These are phyloP conservation scores for Rhodotorula toruloides DNA, from an alignment of 768 basidiomycete species.

Conservation along the genomic window DNA sequence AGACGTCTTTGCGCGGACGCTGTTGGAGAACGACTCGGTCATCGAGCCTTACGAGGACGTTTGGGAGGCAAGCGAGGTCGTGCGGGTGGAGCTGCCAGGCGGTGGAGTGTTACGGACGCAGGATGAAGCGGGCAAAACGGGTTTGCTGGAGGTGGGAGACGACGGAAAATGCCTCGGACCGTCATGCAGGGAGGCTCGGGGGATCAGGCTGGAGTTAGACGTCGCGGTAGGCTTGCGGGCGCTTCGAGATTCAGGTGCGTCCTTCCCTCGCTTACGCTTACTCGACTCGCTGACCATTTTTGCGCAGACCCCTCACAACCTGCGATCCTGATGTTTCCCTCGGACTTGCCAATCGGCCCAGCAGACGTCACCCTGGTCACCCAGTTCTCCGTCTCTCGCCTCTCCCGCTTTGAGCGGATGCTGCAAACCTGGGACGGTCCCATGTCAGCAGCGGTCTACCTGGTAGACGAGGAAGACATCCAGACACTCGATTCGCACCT, in stretches of 20 bases:
- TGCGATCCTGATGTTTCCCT: background rate
- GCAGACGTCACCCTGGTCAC: slow-evolving; percentile 20
- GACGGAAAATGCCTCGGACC: no score
- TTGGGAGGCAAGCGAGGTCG: slow-evolving; percentile 4
- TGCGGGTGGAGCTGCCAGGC: slow-evolving; percentile 3
- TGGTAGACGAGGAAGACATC: slow-evolving; percentile 14
- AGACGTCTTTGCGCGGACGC: background rate
- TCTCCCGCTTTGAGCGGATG: slow-evolving; percentile 17
- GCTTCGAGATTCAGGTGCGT: background rate
- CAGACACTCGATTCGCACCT: background rate
- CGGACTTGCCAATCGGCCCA: accelerated
- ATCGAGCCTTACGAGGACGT: background rate
- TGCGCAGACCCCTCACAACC: background rate
- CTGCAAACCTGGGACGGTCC: slow-evolving; percentile 14
- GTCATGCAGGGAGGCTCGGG: no score
- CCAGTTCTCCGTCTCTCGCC: slow-evolving; percentile 22
- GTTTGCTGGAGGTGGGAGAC: slow-evolving; percentile 1
- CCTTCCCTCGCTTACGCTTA: no score
- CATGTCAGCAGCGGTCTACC: slow-evolving; percentile 14
- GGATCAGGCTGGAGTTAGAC: no score
- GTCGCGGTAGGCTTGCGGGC: no score
- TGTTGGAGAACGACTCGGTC: background rate
- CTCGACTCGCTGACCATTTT: background rate
- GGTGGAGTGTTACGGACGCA: background rate
- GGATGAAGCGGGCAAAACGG: background rate